Evolutionary conservation across 257 asterid genomes (phyloP).

Genomic region (Solanum paucissectum): DNA sequence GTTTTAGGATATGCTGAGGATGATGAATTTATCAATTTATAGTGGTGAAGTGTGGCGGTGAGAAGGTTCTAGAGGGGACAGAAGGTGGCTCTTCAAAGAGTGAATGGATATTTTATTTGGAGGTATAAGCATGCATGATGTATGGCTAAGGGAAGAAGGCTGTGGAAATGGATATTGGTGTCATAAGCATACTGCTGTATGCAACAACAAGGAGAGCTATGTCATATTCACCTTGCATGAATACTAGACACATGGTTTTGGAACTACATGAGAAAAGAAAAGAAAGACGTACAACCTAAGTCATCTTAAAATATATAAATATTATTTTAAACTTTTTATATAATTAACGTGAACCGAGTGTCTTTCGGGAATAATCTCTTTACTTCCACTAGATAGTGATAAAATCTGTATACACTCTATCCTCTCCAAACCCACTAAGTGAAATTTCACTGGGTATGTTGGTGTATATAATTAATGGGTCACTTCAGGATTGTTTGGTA

Average conservation of each 20-base stretch:
- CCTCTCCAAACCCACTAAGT: no score
- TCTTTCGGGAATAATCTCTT: no score
- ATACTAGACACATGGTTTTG: neutral
- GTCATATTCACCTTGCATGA: neutral
- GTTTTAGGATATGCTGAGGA: neutral
- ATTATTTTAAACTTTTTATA: no score
- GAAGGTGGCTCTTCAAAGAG: neutral
- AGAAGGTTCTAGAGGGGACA: neutral
- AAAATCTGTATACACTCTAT: no score
- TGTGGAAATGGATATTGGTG: neutral
- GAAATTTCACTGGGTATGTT: no score
- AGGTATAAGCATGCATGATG: neutral
- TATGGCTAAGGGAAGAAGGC: neutral
- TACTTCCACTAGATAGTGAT: no score
- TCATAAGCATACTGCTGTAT: neutral
- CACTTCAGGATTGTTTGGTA: neutral
- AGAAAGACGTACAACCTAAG: neutral
- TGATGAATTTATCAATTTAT: neutral
- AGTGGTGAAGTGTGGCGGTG: neutral
- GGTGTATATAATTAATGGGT: no score
- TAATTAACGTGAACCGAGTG: no score
- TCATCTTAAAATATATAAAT: no score
- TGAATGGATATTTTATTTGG: neutral
- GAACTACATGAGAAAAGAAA: neutral
- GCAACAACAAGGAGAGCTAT: neutral